phyloP scores from a whole-genome alignment of 192 early-diverging fungal genomes.

The Coemansia sp. region DNA sequence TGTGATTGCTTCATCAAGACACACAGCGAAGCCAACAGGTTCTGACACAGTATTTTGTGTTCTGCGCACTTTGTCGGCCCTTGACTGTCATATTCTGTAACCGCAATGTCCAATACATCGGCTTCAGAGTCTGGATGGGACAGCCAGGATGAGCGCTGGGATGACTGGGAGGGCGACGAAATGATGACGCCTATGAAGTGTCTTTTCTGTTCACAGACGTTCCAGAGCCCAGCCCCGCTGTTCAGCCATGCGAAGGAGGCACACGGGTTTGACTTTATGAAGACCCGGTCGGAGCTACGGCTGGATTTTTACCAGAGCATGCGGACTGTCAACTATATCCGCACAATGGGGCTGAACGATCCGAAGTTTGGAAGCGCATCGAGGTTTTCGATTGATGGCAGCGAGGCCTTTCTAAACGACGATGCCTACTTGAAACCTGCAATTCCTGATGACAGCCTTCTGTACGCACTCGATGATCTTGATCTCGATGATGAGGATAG shows the following conservation, averaged over 20 bases:
- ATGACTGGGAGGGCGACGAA: constrained; percentile 67
- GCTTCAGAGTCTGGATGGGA: constrained; percentile 53
- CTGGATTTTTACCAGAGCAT: constrained; percentile 87
- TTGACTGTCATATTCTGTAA: neutral
- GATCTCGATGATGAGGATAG: constrained; percentile 56
- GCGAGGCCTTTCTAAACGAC: constrained; percentile 61
- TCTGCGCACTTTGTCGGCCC: neutral
- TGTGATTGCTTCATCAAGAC: neutral
- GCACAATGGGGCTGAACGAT: constrained; percentile 29
- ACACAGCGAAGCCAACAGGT: neutral
- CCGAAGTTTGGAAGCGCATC: constrained; percentile 28
- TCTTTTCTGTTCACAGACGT: constrained; percentile 65
- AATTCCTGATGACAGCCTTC: constrained; percentile 65
- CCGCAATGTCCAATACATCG: constrained; percentile 46
- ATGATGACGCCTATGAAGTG: constrained; percentile 64
- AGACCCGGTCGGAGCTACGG: constrained; percentile 29
- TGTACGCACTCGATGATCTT: constrained; percentile 72
- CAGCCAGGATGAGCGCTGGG: constrained; percentile 63
- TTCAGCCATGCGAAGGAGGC: constrained; percentile 61
- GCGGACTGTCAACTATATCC: constrained; percentile 55
- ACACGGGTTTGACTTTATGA: constrained; percentile 72
- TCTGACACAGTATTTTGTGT: neutral
- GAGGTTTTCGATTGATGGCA: constrained; percentile 49
- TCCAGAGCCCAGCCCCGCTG: constrained; percentile 49
- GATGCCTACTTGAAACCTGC: constrained; percentile 67